A percentile compares a stretch with the other conserved stretches of the same genome.
Evolutionary conservation across 768 basidiomycete genomes (phyloP).

Genomic region (Hericium erinaceus): DNA sequence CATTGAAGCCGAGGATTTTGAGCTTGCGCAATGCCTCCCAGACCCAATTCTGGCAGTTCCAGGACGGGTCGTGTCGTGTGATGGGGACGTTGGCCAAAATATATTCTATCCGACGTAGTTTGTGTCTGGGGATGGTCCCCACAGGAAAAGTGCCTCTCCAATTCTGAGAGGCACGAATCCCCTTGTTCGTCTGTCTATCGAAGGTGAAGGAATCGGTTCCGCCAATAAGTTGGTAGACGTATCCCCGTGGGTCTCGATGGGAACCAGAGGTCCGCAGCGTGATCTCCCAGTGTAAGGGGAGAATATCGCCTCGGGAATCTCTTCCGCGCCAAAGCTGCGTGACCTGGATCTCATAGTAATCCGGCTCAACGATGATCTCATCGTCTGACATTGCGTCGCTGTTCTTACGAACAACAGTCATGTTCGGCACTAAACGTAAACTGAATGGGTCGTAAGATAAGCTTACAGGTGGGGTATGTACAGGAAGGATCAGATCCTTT

Average conservation of each 20-base stretch:
- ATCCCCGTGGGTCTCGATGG: constrained; percentile 6
- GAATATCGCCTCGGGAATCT: constrained; percentile 7
- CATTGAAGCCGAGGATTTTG: constrained; percentile 5
- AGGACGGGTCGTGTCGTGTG: constrained; percentile 9
- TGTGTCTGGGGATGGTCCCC: constrained; percentile 8
- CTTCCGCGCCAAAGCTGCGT: constrained; percentile 14
- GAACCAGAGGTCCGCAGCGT: constrained; percentile 12
- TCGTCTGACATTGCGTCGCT: constrained; percentile 3
- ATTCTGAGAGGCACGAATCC: constrained; percentile 3
- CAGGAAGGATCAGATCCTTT: too few species aligned
- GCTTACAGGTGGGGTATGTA: too few species aligned
- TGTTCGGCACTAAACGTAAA: too few species aligned
- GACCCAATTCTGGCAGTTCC: constrained; percentile 17
- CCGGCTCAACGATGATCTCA: not conserved
- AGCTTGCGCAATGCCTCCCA: constrained; percentile 11
- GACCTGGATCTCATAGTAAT: constrained; percentile 4
- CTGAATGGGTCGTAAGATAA: too few species aligned
- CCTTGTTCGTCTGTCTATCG: constrained; percentile 4
- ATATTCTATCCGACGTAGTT: constrained; percentile 7
- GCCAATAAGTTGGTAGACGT: constrained; percentile 10
- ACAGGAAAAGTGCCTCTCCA: constrained; percentile 13
- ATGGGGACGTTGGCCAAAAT: constrained; percentile 12
- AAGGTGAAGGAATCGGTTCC: constrained; percentile 14
- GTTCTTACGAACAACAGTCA: not conserved
- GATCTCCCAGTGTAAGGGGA: constrained; percentile 15